These are phyloP conservation scores for Pseudogymnoascus sp. DNA, from an alignment of 2,329 filamentous ascomycete genomes.

Conservation along the genomic window DNA sequence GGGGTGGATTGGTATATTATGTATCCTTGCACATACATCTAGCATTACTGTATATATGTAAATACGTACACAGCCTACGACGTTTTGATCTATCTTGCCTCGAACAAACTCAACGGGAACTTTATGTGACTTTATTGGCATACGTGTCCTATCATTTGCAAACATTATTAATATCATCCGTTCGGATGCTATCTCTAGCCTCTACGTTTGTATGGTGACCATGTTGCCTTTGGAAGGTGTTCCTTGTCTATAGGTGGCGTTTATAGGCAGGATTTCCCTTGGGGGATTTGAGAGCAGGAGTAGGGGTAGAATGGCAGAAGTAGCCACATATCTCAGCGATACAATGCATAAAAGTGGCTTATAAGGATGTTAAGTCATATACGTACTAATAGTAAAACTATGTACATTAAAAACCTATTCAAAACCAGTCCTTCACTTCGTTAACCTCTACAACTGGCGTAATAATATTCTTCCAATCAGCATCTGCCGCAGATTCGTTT, in stretches of 20 bases:
- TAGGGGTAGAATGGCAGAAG: neutral
- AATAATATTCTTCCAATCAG: neutral
- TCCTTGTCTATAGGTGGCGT: neutral
- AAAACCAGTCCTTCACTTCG: neutral
- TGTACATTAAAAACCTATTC: neutral
- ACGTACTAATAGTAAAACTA: neutral
- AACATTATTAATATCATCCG: neutral
- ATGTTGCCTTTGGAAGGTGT: neutral
- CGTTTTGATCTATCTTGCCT: neutral
- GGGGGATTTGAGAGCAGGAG: neutral
- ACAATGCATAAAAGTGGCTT: neutral
- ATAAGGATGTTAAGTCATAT: neutral
- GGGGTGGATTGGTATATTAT: neutral
- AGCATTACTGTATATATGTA: neutral
- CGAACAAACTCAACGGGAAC: neutral
- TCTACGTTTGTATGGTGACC: neutral
- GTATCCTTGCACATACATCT: neutral
- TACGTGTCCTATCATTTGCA: neutral
- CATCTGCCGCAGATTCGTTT: neutral
- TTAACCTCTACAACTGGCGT: neutral
- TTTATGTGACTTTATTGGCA: neutral
- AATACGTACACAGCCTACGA: neutral
- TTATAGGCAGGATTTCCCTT: neutral
- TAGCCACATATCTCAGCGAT: neutral
- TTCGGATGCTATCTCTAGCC: neutral